Base-by-base conservation (phyloP, 176 grass and related monocot genomes). In the Cocos nucifera region DNA sequence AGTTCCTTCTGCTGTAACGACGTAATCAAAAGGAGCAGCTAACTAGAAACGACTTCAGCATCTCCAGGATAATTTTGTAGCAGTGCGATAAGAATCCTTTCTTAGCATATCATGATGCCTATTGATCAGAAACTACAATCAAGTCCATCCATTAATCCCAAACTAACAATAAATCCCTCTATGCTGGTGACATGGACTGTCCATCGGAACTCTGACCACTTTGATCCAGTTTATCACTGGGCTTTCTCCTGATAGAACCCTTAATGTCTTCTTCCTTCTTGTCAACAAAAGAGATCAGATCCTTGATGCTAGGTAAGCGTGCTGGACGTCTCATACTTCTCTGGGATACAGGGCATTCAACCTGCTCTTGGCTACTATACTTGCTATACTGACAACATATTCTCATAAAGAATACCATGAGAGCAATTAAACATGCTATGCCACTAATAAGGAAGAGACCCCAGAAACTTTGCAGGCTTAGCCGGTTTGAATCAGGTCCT, bases 401-500 rank as follows among this genome's bases (percentile, higher is more conserved):
- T 72, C 87, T 78, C 17, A 76, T 8, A 66, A 80, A 80, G 70
- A 80, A 88, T 59, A 92, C 44, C 18, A 83, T 44, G 7, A 97
- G 65, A 2, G 93, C 84, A 48, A 88, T 3, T 59, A 85, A 54
- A 66, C 93, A 91, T 0, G 87, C 81, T 4, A 78, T 17, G 56
- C 87, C 93, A 62, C 55, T 83, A 23, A 97, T 80, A 48, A 97
- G 75, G 79, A 97, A 97, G 63, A 97, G 87, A 19, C 87, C 93
- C 73, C 81, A 83, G 74, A 97, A 97, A 73, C 81, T 88, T 26
- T 58, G 6, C 4, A 91, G 79, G 59, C 65, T 85, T 22, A 91
- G 78, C 19, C 59, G 62, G 73, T 78, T 78, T 26, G 56, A 25
- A 59, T 52, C 69, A 12, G 73, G 24, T 49, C 59, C 64, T 27